Base-by-base conservation (phyloP, 2,329 filamentous ascomycete genomes). In the Blastomyces parvus region DNA sequence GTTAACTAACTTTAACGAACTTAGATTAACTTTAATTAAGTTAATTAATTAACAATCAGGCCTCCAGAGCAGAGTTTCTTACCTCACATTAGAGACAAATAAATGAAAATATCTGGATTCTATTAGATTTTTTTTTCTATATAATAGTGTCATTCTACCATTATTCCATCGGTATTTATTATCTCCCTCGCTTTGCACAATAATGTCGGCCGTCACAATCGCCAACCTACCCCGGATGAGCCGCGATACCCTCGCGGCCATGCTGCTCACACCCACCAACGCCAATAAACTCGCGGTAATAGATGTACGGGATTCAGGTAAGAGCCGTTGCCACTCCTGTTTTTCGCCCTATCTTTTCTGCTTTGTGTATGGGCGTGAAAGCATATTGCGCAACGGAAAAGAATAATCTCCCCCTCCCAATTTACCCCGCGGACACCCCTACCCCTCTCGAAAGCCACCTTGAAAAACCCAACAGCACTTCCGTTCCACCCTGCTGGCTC, bases 251-350 rank as follows among this genome's bases (percentile, higher is more conserved):
- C 85, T 96, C 61, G 86, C 88, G 0, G 77, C 84, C 25, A 80
- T 86, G 60, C 82, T 93, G 19, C 81, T 86, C 30, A 79, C 81
- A 17, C 78, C 81, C 69, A 75, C 70, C 61, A 71, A 74, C 59
- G 64, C 77, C 74, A 63, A 77, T 74, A 70, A 82, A 59, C 65
- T 91, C 63, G 90, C 90, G 11, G 81, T 97, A 46, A 83, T 97
- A 64, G 94, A 97, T 74, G 94, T 97, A 8, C 86, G 94, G 64
- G 94, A 97, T 74, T 86, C 87, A 68, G 88, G 88, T 89, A 76
- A 38, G 48, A 19, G 30, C 46, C 62, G 78, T 71, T 53, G 48
- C 64, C 25, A 25, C 17, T 60, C 30, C 62, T 67, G 53, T 38
- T 48, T 25, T 19, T 25, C 17, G 40, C 22, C 27, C 25, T 42